Conservation (phyloP, 768 basidiomycete genomes). For the Pholiota molesta region DNA sequence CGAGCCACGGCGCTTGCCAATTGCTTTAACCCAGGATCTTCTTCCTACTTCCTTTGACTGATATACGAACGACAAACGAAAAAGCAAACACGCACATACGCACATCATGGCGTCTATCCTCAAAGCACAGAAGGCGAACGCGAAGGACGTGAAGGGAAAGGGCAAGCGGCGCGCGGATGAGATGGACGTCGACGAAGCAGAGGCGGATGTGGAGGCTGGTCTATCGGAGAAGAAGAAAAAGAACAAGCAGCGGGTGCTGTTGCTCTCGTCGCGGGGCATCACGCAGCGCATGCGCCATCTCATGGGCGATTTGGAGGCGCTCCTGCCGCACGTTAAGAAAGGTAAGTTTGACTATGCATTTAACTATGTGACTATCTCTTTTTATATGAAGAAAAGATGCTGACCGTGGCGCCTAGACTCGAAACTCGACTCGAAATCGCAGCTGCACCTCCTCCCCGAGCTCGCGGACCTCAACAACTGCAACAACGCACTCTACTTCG, state of each 20-base stretch:
- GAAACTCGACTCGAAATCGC: conserved; percentile 96
- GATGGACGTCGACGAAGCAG: conserved; percentile 54
- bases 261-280: conserved; percentile 91
- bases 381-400: neutral
- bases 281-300: conserved; percentile 97
- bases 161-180: conserved; percentile 68
- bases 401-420: conserved; percentile 59
- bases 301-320: conserved; percentile 89
- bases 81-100: neutral
- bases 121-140: conserved; percentile 63
- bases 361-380: no score
- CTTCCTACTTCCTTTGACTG: neutral
- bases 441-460: conserved; percentile 90
- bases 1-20: neutral
- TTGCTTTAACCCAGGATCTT: neutral
- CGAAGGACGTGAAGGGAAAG: conserved; percentile 53
- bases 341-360: conserved; percentile 46
- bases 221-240: conserved; percentile 54
- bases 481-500: conserved; percentile 97
- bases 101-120: conserved; percentile 63
- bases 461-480: conserved; percentile 97
- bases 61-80: neutral
- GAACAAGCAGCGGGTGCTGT: conserved; percentile 94
- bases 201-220: conserved; percentile 52
- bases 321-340: conserved; percentile 96